Percentiles rank a stretch among this genome's conserved stretches.
Evolutionary conservation across 148 eudicot species (phyloP).

Genomic region (Simmondsia chinensis): DNA sequence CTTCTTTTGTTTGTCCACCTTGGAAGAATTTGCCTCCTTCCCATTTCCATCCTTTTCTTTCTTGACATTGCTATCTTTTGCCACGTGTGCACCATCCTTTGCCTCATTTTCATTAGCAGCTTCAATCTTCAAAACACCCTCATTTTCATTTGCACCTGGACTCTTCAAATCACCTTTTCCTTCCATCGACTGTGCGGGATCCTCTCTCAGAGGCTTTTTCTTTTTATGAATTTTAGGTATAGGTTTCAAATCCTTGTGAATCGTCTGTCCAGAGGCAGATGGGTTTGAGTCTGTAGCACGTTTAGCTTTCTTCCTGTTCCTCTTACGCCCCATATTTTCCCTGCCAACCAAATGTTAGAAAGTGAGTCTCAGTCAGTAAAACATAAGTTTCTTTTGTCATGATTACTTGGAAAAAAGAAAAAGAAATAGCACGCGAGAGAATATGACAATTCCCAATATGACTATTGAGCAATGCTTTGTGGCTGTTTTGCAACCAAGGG

Average conservation of each 20-base stretch:
- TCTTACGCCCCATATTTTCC: slow-evolving; percentile 10
- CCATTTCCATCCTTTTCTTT: neutral
- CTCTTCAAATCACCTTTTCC: slow-evolving; percentile 9
- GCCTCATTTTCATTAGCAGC: slow-evolving; percentile 10
- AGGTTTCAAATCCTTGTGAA: slow-evolving; percentile 24
- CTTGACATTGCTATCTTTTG: slow-evolving; percentile 2
- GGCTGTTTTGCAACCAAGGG: too few relatives aligned
- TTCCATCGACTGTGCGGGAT: slow-evolving; percentile 17
- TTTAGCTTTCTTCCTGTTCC: slow-evolving; percentile 8
- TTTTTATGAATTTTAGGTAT: slow-evolving; percentile 21
- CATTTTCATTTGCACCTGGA: slow-evolving; percentile 13
- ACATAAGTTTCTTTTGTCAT: too few relatives aligned
- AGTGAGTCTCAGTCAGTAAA: too few relatives aligned
- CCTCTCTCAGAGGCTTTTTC: slow-evolving; percentile 2
- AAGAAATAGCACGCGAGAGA: too few relatives aligned
- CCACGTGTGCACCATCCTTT: slow-evolving; percentile 7
- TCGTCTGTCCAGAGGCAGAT: slow-evolving; percentile 8
- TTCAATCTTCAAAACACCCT: slow-evolving; percentile 10
- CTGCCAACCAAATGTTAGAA: slow-evolving; percentile 3
- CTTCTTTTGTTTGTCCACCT: slow-evolving; percentile 10
- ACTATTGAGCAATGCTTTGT: too few relatives aligned
- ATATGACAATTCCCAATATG: too few relatives aligned
- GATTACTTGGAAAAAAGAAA: too few relatives aligned
- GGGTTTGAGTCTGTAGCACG: slow-evolving; percentile 11
- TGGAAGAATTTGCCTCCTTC: neutral